Conservation (phyloP, 1,284 basidiomycete species). For the Ustanciosporium gigantosporum region DNA sequence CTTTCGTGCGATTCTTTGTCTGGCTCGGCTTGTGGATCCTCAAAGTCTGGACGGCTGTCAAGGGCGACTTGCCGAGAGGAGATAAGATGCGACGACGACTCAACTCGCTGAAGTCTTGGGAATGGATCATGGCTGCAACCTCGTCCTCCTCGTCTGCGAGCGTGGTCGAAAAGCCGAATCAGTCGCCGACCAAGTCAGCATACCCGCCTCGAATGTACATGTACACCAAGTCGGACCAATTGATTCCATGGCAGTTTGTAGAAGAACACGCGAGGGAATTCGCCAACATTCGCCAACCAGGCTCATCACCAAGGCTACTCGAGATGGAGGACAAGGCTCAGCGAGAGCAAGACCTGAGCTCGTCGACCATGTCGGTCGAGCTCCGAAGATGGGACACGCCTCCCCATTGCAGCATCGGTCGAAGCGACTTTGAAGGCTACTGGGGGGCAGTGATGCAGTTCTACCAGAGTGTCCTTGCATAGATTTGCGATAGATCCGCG, state of each 20-base stretch:
- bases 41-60: constrained; percentile 21
- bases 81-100: constrained; percentile 34
- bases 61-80: constrained; percentile 19
- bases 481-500: no score
- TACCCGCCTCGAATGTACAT: constrained; percentile 50
- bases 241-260: constrained; percentile 44
- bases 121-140: constrained; percentile 15
- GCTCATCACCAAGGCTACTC: constrained; percentile 8
- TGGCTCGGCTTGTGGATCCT: constrained; percentile 29
- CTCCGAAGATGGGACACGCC: constrained; percentile 45
- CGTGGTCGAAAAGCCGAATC: no score
- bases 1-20: constrained; percentile 20
- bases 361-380: constrained; percentile 8
- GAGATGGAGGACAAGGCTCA: constrained; percentile 27
- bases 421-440: constrained; percentile 46
- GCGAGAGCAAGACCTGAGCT: constrained; percentile 2
- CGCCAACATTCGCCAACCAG: constrained; percentile 3
- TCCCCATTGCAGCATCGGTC: constrained; percentile 45
- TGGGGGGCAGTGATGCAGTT: constrained; percentile 41
- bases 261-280: constrained; percentile 45
- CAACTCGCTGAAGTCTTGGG: constrained; percentile 39
- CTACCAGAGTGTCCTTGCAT: constrained; percentile 15
- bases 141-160: not conserved
- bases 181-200: not conserved
- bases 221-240: constrained; percentile 45